phyloP scores from a whole-genome alignment of 2,329 filamentous ascomycete species.

The Calycina marina region DNA sequence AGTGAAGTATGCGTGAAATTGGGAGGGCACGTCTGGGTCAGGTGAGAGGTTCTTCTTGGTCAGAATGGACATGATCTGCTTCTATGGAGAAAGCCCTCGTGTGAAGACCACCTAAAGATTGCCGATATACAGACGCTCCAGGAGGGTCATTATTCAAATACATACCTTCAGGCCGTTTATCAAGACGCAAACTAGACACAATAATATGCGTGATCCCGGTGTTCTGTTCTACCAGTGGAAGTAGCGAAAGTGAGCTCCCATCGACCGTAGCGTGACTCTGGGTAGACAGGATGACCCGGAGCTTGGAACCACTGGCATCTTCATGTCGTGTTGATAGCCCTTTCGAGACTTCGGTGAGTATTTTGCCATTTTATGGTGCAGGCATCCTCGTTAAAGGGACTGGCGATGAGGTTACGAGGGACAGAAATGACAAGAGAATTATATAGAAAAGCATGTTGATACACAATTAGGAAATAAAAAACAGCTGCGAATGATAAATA shows the following conservation, averaged over 20 bases:
- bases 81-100: neutral
- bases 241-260: constrained; percentile 1
- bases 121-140: constrained; percentile 4
- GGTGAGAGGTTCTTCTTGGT: too few species aligned
- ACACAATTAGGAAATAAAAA: too few species aligned
- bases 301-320: neutral
- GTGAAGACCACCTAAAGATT: neutral
- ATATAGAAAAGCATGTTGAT: too few species aligned
- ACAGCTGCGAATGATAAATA: too few species aligned
- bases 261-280: constrained; percentile 3
- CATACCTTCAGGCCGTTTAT: constrained; percentile 1
- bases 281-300: constrained; percentile 3
- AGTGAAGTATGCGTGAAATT: too few species aligned
- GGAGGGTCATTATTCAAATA: constrained; percentile 7
- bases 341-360: neutral
- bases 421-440: too few species aligned
- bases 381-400: too few species aligned
- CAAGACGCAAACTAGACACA: constrained; percentile 3
- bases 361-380: neutral
- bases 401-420: too few species aligned
- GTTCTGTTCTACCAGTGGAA: constrained; percentile 2
- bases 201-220: constrained; percentile 5
- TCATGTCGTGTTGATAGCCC: neutral
- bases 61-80: neutral
- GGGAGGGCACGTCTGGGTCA: too few species aligned